phyloP scores from a whole-genome alignment of 2,329 filamentous ascomycete species.

The Aspergillus tamarii region DNA sequence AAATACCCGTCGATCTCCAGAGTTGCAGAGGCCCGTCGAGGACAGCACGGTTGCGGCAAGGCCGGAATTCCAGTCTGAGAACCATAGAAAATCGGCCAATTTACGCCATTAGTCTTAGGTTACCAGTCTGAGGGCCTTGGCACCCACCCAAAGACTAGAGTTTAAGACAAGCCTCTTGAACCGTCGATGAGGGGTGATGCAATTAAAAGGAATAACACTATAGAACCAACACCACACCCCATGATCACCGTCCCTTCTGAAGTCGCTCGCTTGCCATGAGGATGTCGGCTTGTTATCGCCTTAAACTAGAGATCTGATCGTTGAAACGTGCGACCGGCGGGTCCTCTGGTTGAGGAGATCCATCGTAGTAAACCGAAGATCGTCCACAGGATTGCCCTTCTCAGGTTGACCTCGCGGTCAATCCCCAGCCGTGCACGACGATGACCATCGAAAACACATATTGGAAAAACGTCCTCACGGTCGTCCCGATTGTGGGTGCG shows the following conservation, averaged over 20 bases:
- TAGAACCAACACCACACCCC: not conserved
- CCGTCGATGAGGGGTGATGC: not conserved
- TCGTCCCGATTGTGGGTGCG: conserved; percentile 15
- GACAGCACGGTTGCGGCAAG: not conserved
- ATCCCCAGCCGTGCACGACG: conserved; percentile 4
- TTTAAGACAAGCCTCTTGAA: not conserved
- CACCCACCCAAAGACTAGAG: not conserved
- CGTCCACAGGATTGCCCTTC: not conserved
- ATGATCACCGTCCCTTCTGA: not conserved
- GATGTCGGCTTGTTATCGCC: not conserved
- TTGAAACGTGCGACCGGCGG: not conserved
- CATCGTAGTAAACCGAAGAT: not conserved
- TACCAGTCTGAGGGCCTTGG: not conserved
- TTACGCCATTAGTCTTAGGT: not conserved
- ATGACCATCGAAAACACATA: conserved; percentile 14
- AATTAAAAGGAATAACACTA: not conserved
- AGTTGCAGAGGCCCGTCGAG: not conserved
- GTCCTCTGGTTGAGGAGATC: not conserved
- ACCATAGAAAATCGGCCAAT: not conserved
- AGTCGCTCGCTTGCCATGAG: not conserved
- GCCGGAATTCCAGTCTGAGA: not conserved
- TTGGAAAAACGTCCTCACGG: conserved; percentile 18
- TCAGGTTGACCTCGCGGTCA: not conserved
- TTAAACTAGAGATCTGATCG: not conserved
- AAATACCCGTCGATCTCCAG: not conserved